These are phyloP conservation scores for Auricularia heimuer DNA, from an alignment of 768 basidiomycete genomes.

Conservation along the genomic window DNA sequence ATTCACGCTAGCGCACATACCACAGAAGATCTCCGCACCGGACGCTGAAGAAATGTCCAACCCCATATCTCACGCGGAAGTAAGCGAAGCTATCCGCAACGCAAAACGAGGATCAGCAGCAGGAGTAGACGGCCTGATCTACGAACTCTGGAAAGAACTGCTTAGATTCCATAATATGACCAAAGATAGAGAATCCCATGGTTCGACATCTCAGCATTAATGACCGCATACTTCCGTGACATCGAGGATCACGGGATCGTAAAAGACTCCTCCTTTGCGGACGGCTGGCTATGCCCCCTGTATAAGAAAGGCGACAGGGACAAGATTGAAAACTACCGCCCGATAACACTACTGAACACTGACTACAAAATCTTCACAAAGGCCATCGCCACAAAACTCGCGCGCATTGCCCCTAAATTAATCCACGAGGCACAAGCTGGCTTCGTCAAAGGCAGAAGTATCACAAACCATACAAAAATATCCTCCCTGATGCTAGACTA, in stretches of 20 bases:
- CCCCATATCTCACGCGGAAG: too few relatives aligned
- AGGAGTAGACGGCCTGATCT: not conserved
- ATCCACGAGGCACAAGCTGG: constrained; percentile 31
- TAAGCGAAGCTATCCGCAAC: too few relatives aligned
- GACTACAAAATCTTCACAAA: constrained; percentile 27
- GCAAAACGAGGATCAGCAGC: not conserved
- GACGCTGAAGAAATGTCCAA: too few relatives aligned
- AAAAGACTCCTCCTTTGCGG: constrained; percentile 10
- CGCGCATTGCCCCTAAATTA: constrained; percentile 3
- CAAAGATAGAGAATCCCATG: not conserved
- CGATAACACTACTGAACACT: constrained; percentile 18
- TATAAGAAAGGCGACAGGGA: constrained; percentile 29
- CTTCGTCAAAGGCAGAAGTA: constrained; percentile 23
- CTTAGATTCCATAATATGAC: not conserved
- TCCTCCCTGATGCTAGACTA: constrained; percentile 11
- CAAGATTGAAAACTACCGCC: constrained; percentile 13
- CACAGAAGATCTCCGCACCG: too few relatives aligned
- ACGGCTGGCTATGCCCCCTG: constrained; percentile 28
- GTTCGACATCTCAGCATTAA: not conserved
- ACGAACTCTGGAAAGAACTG: not conserved
- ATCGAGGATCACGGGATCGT: constrained; percentile 19
- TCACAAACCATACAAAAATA: constrained; percentile 25
- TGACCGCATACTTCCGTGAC: constrained; percentile 38
- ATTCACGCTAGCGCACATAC: too few relatives aligned
- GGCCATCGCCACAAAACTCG: constrained; percentile 13